A percentile compares a stretch with the other conserved stretches of the same genome.
Conservation (phyloP, 345 rosid genomes). For the Acer saccharum region DNA sequence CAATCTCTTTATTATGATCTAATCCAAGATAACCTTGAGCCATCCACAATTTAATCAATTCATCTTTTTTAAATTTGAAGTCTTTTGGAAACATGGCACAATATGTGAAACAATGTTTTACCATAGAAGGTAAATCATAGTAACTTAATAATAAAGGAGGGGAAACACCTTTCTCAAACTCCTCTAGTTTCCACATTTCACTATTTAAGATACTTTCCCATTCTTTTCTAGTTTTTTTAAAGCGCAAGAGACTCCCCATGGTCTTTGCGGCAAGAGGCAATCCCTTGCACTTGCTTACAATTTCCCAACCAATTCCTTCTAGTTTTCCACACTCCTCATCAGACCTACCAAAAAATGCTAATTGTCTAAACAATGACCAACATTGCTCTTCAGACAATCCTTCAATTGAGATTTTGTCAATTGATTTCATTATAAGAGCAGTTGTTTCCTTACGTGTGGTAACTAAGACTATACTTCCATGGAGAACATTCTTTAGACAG, state of each 20-base stretch:
- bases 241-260: not conserved
- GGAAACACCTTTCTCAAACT: not conserved
- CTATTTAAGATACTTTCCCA: not conserved
- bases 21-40: not conserved
- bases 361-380: not conserved
- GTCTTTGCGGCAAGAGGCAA: not conserved
- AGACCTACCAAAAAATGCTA: not conserved
- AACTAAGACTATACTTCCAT: not conserved
- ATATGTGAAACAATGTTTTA: not conserved
- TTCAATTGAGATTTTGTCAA: no score
- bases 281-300: not conserved
- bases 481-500: not conserved
- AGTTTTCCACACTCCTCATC: not conserved
- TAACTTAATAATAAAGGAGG: not conserved
- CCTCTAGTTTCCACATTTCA: not conserved
- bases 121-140: not conserved
- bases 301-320: not conserved
- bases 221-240: not conserved
- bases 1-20: not conserved
- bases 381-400: not conserved
- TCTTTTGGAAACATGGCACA: constrained; percentile 9
- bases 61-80: not conserved
- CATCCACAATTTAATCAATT: not conserved
- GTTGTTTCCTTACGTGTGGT: not conserved
- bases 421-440: not conserved